Evolutionary conservation across 2,329 filamentous ascomycete genomes (phyloP), one percentile per base, ranked within the genome.

Genomic region (Helicocarpus griseus): DNA sequence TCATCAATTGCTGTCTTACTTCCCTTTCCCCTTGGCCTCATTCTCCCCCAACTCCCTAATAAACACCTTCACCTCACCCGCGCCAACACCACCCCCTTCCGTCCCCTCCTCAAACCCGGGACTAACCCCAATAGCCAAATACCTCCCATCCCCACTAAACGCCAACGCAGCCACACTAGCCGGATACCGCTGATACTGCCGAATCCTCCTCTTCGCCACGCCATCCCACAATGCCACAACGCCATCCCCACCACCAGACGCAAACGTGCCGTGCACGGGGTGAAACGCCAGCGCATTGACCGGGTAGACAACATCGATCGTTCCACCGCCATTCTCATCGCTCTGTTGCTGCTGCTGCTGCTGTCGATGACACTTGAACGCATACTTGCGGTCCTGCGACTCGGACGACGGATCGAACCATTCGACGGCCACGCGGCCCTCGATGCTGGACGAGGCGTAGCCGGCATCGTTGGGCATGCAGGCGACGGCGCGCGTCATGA

Each of bases 381-480:
- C 93, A 68, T 97, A 98, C 69, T 96, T 97, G 58, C 90, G 81
- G 36, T 87, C 85, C 72, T 97, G 90, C 3, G 87, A 90, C 67
- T 91, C 87, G 39, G 82, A 76, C 4, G 83, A 87, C 14, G 93
- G 87, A 65, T 97, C 93, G 66, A 98, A 97, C 88, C 90, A 97
- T 69, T 98, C 93, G 1, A 98, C 93, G 0, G 90, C 91, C 1
- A 98, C 89, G 60, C 93, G 83, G 4, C 93, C 93, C 66, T 98
- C 93, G 62, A 98, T 98, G 62, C 85, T 90, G 53, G 82, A 88
- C 1, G 86, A 91, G 8, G 91, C 90, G 66, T 97, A 98, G 4
- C 93, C 93, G 9, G 86, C 87, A 59, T 96, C 93, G 61, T 93
- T 90, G 13, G 93, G 91, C 93, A 98, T 97, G 69, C 91, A 95